These are phyloP conservation scores for Fusarium irregulare DNA, from an alignment of 2,329 filamentous ascomycete genomes.

Conservation along the genomic window DNA sequence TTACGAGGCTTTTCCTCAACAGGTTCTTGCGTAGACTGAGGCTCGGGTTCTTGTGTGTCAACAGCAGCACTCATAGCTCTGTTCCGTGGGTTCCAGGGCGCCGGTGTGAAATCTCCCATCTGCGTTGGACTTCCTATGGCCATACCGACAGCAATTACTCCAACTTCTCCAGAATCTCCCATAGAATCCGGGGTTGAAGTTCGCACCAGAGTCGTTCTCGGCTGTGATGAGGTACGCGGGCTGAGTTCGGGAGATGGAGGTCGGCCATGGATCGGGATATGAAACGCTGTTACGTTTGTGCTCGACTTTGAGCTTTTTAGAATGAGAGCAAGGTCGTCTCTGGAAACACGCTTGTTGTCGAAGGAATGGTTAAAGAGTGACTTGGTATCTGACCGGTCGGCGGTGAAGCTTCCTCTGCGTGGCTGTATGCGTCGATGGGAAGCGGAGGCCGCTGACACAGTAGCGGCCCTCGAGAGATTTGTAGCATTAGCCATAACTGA, in stretches of 20 bases:
- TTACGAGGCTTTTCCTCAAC: slow-evolving; percentile 61
- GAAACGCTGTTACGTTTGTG: slow-evolving; percentile 53
- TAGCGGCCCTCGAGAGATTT: slow-evolving; percentile 42
- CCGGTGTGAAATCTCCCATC: slow-evolving; percentile 45
- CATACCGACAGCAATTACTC: slow-evolving; percentile 72
- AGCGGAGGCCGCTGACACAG: slow-evolving; percentile 37
- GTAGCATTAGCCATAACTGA: slow-evolving; percentile 37
- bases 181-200: slow-evolving; percentile 58
- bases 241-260: slow-evolving; percentile 58
- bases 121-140: slow-evolving; percentile 77
- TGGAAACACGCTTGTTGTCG: slow-evolving; percentile 60
- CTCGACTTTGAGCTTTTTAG: slow-evolving; percentile 45
- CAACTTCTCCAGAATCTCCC: slow-evolving; percentile 47
- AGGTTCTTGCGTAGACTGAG: slow-evolving; percentile 12
- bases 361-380: slow-evolving; percentile 34
- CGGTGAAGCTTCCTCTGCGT: slow-evolving; percentile 42
- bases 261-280: slow-evolving; percentile 56
- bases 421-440: slow-evolving; percentile 16
- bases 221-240: slow-evolving; percentile 47
- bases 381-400: slow-evolving; percentile 34
- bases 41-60: slow-evolving; percentile 23
- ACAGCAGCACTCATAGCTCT: slow-evolving; percentile 43
- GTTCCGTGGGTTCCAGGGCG: slow-evolving; percentile 47
- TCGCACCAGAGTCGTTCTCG: slow-evolving; percentile 51
- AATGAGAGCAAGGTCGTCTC: slow-evolving; percentile 54